These are phyloP conservation scores for Globisporangium mamillatum DNA, from an alignment of 352 stramenopile species.

Conservation along the genomic window DNA sequence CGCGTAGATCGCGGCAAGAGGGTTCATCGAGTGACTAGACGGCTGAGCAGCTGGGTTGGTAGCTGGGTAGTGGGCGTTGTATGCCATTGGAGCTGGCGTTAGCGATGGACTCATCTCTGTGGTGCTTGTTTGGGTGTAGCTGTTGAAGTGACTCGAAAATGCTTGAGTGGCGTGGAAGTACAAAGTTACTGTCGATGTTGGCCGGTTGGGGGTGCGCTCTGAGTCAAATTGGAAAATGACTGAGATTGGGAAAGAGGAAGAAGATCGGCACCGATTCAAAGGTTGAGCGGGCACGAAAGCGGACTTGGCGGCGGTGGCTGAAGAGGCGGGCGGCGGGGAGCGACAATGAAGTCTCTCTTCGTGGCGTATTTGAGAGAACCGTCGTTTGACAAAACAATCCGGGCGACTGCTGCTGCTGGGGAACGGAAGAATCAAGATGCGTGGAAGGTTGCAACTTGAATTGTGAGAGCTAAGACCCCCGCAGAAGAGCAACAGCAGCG, in stretches of 20 bases:
- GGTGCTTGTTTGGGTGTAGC: not conserved
- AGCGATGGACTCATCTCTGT: slow-evolving; percentile 1
- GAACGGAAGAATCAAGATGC: slow-evolving; percentile 13
- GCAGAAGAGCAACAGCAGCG: not conserved
- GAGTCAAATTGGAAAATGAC: slow-evolving; percentile 17
- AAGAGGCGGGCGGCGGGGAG: not conserved
- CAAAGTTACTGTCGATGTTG: slow-evolving; percentile 6
- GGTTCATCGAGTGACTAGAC: not conserved
- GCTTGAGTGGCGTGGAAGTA: not conserved
- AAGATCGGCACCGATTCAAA: slow-evolving; percentile 1
- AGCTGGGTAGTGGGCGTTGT: slow-evolving; percentile 2
- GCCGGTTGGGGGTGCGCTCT: not conserved
- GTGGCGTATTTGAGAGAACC: slow-evolving; percentile 11
- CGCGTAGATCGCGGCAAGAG: slow-evolving; percentile 44
- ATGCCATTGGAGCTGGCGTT: not conserved
- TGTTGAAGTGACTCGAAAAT: slow-evolving; percentile 2
- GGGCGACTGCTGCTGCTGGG: slow-evolving; percentile 3
- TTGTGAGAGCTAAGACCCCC: slow-evolving; percentile 12
- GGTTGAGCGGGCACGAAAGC: slow-evolving; percentile 6
- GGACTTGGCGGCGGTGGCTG: slow-evolving; percentile 7
- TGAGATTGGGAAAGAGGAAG: not conserved
- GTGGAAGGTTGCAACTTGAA: slow-evolving; percentile 14
- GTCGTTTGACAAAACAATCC: slow-evolving; percentile 12
- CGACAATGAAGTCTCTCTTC: not conserved
- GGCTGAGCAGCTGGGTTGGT: not conserved